Percentiles rank a stretch among this genome's conserved stretches.
Conservation (phyloP, 179 eudicot species). For the Silene vulgaris region DNA sequence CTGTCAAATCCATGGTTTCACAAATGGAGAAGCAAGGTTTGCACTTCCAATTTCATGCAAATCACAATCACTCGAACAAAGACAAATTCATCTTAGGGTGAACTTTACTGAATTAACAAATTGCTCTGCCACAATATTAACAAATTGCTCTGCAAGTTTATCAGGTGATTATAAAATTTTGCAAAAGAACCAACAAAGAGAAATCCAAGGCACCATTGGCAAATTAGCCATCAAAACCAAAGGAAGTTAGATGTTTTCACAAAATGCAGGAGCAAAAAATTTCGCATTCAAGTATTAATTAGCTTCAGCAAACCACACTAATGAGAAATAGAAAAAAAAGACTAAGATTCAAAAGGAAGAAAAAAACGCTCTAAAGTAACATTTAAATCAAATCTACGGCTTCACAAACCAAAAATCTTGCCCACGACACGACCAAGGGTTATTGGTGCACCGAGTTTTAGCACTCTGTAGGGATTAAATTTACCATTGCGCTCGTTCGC, state of each 20-base stretch:
- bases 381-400: conserved; percentile 13
- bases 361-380: conserved; percentile 19
- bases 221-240: background rate
- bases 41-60: background rate
- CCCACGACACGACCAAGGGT: conserved; percentile 2
- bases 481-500: conserved; percentile 11
- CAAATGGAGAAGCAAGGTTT: background rate
- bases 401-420: conserved; percentile 13
- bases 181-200: background rate
- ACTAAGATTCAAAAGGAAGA: conserved; percentile 17
- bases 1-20: background rate
- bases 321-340: background rate
- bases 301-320: conserved; percentile 16
- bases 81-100: background rate
- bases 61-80: conserved; percentile 1
- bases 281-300: conserved; percentile 18
- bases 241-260: background rate
- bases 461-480: conserved; percentile 6
- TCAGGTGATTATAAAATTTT: background rate
- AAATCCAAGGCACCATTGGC: background rate
- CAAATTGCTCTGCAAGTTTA: too few species aligned
- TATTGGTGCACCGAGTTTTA: background rate
- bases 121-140: too few species aligned
- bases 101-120: background rate
- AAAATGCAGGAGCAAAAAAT: conserved; percentile 11